Percentiles rank a stretch among this genome's conserved stretches.
phyloP scores from a whole-genome alignment of 2,329 filamentous ascomycete genomes.

The Dactylellina parvicollis region DNA sequence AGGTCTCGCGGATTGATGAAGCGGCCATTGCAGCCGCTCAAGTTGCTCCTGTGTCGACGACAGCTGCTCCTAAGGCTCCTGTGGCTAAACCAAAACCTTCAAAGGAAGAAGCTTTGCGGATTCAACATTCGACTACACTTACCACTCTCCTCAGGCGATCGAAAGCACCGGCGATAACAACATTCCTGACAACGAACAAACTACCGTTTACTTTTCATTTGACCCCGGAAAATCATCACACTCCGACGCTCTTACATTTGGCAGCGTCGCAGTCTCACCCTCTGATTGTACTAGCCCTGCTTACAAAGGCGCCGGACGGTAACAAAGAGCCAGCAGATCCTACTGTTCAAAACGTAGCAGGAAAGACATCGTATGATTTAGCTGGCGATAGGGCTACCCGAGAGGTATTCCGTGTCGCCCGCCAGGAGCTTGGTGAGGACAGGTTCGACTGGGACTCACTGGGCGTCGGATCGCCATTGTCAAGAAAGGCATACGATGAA shows the following conservation, averaged over 20 bases:
- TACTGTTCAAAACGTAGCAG: slow-evolving; percentile 74
- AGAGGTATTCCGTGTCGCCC: slow-evolving; percentile 89
- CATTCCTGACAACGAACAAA: slow-evolving; percentile 81
- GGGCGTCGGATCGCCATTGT: slow-evolving; percentile 76
- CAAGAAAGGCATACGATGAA: slow-evolving; percentile 75
- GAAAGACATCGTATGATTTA: slow-evolving; percentile 86
- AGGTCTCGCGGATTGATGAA: slow-evolving; percentile 81
- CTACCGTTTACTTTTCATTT: slow-evolving; percentile 84
- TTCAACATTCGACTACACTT: slow-evolving; percentile 87
- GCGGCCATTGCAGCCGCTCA: slow-evolving; percentile 64
- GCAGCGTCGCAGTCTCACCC: slow-evolving; percentile 83
- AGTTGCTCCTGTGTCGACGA: slow-evolving; percentile 57
- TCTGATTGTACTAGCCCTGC: slow-evolving; percentile 78
- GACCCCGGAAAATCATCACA: slow-evolving; percentile 59
- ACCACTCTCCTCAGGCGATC: slow-evolving; percentile 87
- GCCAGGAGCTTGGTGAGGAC: slow-evolving; percentile 79
- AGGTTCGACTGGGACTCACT: slow-evolving; percentile 82
- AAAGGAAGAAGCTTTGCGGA: slow-evolving; percentile 83
- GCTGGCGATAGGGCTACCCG: slow-evolving; percentile 85
- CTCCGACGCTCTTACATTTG: slow-evolving; percentile 81
- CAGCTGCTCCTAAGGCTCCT: slow-evolving; percentile 63
- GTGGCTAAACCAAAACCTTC: slow-evolving; percentile 72
- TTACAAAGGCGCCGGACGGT: slow-evolving; percentile 71
- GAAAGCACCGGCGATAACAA: slow-evolving; percentile 84
- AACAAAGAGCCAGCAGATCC: slow-evolving; percentile 71